phyloP scores from a whole-genome alignment of 1,284 basidiomycete species.

The Schizopora paradoxa region DNA sequence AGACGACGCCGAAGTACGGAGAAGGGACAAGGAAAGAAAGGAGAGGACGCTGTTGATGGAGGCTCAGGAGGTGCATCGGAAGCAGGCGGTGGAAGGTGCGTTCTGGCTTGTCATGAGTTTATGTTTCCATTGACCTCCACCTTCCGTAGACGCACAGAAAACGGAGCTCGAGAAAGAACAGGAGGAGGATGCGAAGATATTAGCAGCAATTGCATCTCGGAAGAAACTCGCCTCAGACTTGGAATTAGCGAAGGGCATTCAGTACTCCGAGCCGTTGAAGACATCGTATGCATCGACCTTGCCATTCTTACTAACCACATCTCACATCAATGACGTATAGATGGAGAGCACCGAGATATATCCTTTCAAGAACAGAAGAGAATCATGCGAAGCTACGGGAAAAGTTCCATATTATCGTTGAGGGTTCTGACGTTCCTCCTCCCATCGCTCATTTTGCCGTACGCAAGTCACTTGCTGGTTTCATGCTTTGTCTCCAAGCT shows the following conservation, averaged over 20 bases:
- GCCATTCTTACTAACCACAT: background rate
- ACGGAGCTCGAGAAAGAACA: slow-evolving; percentile 77
- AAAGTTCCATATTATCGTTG: slow-evolving; percentile 87
- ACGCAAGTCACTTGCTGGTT: too few species aligned
- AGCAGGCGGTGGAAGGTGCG: slow-evolving; percentile 76
- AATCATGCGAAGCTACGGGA: slow-evolving; percentile 78
- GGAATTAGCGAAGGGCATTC: slow-evolving; percentile 90
- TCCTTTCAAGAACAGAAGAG: slow-evolving; percentile 65
- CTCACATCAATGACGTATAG: slow-evolving; percentile 33
- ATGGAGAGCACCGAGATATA: slow-evolving; percentile 85
- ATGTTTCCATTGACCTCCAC: slow-evolving; percentile 2
- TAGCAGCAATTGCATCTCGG: slow-evolving; percentile 87
- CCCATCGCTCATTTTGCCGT: slow-evolving; percentile 89
- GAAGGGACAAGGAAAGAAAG: slow-evolving; percentile 68
- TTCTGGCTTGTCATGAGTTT: slow-evolving; percentile 9
- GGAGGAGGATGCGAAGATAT: slow-evolving; percentile 86
- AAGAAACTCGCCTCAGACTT: slow-evolving; percentile 89
- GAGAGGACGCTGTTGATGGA: slow-evolving; percentile 84
- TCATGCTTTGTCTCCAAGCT: background rate
- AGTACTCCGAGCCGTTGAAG: slow-evolving; percentile 82
- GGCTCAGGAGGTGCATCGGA: slow-evolving; percentile 87
- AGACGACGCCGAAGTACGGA: slow-evolving; percentile 70
- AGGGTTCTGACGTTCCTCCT: slow-evolving; percentile 90
- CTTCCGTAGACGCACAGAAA: slow-evolving; percentile 72
- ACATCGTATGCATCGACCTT: slow-evolving; percentile 53